phyloP scores from a whole-genome alignment of 1,139 yeast genomes.

The Suhomyces bolitotheri region DNA sequence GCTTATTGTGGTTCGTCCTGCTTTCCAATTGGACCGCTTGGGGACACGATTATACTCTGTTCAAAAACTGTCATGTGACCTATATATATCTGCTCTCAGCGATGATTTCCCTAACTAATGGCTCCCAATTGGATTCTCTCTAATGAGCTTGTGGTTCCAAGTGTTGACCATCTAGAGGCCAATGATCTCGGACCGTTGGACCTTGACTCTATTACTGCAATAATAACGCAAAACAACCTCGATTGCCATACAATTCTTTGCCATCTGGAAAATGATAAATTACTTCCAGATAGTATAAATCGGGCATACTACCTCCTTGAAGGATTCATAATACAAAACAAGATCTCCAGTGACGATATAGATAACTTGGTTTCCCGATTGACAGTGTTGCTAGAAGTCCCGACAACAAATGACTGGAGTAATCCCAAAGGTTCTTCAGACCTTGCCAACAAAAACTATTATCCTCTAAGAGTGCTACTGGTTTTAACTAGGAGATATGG shows the following conservation, averaged over 20 bases:
- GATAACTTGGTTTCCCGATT: not conserved
- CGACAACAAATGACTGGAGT: not conserved
- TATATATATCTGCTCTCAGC: no score
- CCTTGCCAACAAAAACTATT: constrained; percentile 1
- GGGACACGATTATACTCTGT: no score
- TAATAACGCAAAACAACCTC: not conserved
- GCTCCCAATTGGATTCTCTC: constrained; percentile 2
- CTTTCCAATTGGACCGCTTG: no score
- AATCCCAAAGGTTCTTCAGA: not conserved
- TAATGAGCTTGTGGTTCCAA: not conserved
- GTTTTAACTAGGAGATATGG: not conserved
- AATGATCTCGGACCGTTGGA: not conserved
- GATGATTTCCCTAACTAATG: no score
- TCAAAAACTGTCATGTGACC: no score
- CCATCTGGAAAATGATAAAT: not conserved
- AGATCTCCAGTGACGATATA: not conserved
- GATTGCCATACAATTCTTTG: not conserved
- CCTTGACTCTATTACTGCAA: not conserved
- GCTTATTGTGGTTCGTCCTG: no score
- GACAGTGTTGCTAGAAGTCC: not conserved
- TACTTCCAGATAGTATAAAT: not conserved
- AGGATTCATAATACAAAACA: not conserved
- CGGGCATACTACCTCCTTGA: constrained; percentile 1
- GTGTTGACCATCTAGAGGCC: not conserved
- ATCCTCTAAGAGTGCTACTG: constrained; percentile 2